phyloP scores from a whole-genome alignment of 2,329 filamentous ascomycete species.

The Raffaelea arxii region DNA sequence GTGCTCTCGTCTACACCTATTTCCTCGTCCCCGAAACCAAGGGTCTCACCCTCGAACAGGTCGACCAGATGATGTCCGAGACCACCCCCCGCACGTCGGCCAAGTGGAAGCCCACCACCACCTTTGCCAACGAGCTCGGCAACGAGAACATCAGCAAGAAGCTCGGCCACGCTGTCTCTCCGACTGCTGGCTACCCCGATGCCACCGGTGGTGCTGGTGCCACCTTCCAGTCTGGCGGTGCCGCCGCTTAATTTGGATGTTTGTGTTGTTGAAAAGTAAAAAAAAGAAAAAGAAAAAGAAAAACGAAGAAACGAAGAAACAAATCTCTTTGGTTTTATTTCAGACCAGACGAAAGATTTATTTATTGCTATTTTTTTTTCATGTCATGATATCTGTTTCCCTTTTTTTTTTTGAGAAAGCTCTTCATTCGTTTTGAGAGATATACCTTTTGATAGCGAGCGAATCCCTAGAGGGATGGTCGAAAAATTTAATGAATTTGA shows the following conservation, averaged over 20 bases:
- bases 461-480: no score
- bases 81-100: conserved; percentile 64
- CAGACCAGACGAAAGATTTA: no score
- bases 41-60: conserved; percentile 68
- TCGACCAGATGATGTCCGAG: conserved; percentile 86
- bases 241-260: not conserved
- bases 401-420: no score
- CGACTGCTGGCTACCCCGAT: not conserved
- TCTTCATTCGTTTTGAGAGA: no score
- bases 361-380: no score
- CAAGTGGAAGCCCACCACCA: conserved; percentile 64
- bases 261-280: not conserved
- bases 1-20: conserved; percentile 55
- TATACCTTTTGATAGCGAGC: no score
- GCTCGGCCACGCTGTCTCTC: not conserved
- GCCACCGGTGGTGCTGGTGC: not conserved
- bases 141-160: not conserved
- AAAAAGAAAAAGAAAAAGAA: not conserved
- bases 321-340: no score
- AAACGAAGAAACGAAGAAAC: no score
- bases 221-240: no score
- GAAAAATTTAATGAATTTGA: no score
- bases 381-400: no score
- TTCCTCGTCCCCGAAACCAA: conserved; percentile 68
- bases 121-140: conserved; percentile 42